Evolutionary conservation across 306 rosid genomes (phyloP), one percentile per base, ranked within the genome.

Genomic region (Rosa persica): DNA sequence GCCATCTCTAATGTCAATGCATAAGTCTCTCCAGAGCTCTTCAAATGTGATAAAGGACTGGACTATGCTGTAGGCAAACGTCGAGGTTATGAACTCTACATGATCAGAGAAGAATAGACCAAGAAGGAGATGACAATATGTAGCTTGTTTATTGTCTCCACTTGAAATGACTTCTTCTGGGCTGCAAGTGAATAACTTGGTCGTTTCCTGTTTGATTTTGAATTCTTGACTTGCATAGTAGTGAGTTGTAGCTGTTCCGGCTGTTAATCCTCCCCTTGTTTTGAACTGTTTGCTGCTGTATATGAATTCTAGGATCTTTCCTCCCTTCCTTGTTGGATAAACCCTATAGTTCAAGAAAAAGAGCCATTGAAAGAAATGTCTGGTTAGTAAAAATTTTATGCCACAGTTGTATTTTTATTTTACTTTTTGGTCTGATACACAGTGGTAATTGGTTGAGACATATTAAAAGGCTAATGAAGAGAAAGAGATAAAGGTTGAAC

Each of bases 171-270:
- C 98, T 77, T 92, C 93, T 68, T 89, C 79, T 4, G 98, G 98
- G 81, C 98, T 91, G 80, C 98, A 92, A 78, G 93, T 91, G 76
- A 89, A 88, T 47, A 89, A 80, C 61, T 92, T 88, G 19, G 97
- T 88, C 57, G 79, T 85, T 12, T 87, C 84, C n/a, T 95, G 97
- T 60, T 91, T 95, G 85, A 86, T 89, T 81, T 91, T 92, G 91
- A 95, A 95, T 79, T 92, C 91, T 58, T 89, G 87, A 78, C 98
- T 95, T 19, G 92, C 84, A 78, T 87, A 95, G 77, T 91, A 95
- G 80, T 95, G 98, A 47, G 98, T 95, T 69, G 98, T 95, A 49
- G 98, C 98, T 12, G 98, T 88, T 85, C 95, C 98, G 2, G 81
- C 90, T 0, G 84, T 79, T 86, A 95, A 65, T 0, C 93, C 95